phyloP scores from a whole-genome alignment of 129 eudicot genomes.

The Flaveria linearis region DNA sequence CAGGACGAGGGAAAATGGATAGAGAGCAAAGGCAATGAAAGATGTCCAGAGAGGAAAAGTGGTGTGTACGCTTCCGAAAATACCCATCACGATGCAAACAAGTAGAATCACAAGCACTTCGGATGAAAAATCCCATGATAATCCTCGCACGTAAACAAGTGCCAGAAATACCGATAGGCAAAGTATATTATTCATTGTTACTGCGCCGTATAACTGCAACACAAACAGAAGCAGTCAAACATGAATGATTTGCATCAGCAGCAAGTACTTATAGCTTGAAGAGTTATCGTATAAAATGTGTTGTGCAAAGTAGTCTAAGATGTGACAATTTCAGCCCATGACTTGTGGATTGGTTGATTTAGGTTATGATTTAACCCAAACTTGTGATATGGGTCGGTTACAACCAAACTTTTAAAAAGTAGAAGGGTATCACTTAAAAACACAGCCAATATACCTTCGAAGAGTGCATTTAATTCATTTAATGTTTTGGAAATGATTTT shows the following conservation, averaged over 20 bases:
- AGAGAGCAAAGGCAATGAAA: slow-evolving; percentile 67
- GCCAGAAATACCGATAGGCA: slow-evolving; percentile 81
- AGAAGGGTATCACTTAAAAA: no score
- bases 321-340: not conserved
- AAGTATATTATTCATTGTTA: slow-evolving; percentile 75
- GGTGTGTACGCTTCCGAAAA: slow-evolving; percentile 68
- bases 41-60: slow-evolving; percentile 89
- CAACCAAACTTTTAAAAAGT: not conserved
- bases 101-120: slow-evolving; percentile 75
- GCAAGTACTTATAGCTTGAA: not conserved
- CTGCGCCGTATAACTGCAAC: slow-evolving; percentile 77
- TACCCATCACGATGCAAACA: slow-evolving; percentile 77
- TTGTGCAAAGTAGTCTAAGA: not conserved
- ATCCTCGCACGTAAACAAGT: slow-evolving; percentile 67
- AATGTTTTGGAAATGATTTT: no score
- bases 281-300: not conserved
- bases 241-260: not conserved
- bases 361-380: not conserved
- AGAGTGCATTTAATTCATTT: no score
- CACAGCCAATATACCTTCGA: no score
- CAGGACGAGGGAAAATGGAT: slow-evolving; percentile 67
- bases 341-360: not conserved
- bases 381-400: not conserved
- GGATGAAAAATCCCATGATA: slow-evolving; percentile 83
- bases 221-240: not conserved